Evolutionary conservation across 73 alveolate species (phyloP).

Genomic region (Stentor roeselii): DNA sequence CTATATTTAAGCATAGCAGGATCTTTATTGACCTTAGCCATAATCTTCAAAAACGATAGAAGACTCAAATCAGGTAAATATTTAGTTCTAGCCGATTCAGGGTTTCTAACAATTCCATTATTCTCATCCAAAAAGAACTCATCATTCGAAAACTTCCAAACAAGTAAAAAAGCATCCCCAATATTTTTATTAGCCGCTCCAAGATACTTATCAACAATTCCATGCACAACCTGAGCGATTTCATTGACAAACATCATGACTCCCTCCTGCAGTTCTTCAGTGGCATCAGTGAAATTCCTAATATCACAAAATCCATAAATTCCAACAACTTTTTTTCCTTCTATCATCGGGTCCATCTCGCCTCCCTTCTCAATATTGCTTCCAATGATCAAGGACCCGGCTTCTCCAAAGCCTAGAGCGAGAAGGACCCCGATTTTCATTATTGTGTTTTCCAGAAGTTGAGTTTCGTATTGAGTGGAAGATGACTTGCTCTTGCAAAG

Average conservation of each 20-base stretch:
- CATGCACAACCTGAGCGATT: slow-evolving; percentile 96
- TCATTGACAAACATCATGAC: too few species aligned
- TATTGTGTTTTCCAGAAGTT: too few species aligned
- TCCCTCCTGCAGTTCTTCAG: slow-evolving; percentile 80
- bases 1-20: slow-evolving; percentile 66
- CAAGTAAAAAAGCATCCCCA: slow-evolving; percentile 98
- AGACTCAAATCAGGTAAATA: slow-evolving; percentile 62
- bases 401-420: too few species aligned
- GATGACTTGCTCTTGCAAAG: too few species aligned
- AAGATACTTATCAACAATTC: slow-evolving; percentile 81
- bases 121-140: too few species aligned
- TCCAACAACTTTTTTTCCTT: slow-evolving; percentile 77
- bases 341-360: slow-evolving; percentile 82
- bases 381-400: too few species aligned
- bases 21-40: slow-evolving; percentile 57
- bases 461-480: too few species aligned
- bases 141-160: slow-evolving; percentile 84
- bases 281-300: slow-evolving; percentile 77
- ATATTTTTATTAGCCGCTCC: slow-evolving; percentile 98
- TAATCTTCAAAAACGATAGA: slow-evolving; percentile 57
- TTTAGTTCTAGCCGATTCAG: too few species aligned
- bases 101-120: too few species aligned
- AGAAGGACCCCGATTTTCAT: too few species aligned
- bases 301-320: slow-evolving; percentile 83
- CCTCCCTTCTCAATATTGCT: too few species aligned